Conservation (phyloP, 495 filamentous ascomycete genomes). For the Talaromyces wortmannii region DNA sequence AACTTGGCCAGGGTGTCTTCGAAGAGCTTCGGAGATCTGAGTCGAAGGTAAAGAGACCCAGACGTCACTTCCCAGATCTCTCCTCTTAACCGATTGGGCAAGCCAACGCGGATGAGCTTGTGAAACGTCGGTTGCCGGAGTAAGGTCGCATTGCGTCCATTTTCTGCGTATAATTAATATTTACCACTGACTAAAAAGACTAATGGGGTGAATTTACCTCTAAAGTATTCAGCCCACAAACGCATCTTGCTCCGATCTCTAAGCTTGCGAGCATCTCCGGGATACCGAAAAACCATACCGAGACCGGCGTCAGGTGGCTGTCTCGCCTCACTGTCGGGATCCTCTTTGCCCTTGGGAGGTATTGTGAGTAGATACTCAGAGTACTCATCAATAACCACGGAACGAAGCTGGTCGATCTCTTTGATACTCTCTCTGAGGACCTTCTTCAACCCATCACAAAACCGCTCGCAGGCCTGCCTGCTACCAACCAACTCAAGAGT, state of each 20-base stretch:
- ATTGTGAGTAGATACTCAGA: constrained; percentile 79
- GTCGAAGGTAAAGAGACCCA: constrained; percentile 78
- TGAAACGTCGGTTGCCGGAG: constrained; percentile 95
- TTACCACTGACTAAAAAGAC: not conserved
- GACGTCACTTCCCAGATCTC: constrained; percentile 96
- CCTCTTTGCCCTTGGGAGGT: constrained; percentile 29
- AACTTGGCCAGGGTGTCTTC: constrained; percentile 76
- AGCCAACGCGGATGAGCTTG: constrained; percentile 89
- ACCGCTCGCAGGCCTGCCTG: constrained; percentile 82
- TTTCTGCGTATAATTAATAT: constrained; percentile 46
- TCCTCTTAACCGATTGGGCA: constrained; percentile 87
- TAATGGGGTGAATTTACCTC: constrained; percentile 37
- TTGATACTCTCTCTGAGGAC: constrained; percentile 78
- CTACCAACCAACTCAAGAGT: constrained; percentile 86
- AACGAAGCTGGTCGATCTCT: constrained; percentile 74
- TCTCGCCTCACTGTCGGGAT: constrained; percentile 35
- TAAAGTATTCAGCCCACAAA: constrained; percentile 90
- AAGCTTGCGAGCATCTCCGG: constrained; percentile 91
- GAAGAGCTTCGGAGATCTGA: constrained; percentile 80
- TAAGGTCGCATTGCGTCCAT: constrained; percentile 86
- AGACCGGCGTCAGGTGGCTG: constrained; percentile 85
- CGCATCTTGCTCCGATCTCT: constrained; percentile 96
- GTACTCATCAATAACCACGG: constrained; percentile 76
- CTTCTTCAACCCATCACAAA: constrained; percentile 91
- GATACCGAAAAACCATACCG: constrained; percentile 90